Evolutionary conservation across 805 yeast genomes (phyloP).

Genomic region (Teunomyces gatunensis): DNA sequence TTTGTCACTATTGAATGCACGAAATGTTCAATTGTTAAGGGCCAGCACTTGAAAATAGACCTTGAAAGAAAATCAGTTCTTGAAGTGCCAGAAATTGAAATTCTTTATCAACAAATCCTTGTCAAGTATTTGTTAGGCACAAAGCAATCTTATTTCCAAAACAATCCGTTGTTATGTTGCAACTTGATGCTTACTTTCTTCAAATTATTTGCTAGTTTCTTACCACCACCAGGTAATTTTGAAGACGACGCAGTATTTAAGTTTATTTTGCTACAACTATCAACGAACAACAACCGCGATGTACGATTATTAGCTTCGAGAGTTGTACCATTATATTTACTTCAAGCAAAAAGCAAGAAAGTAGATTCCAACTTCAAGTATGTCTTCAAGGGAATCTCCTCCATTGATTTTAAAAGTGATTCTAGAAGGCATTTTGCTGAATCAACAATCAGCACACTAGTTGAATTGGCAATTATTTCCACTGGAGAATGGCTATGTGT

Average conservation of each 20-base stretch:
- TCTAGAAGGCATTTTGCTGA: slow-evolving; percentile 49
- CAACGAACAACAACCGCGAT: slow-evolving; percentile 47
- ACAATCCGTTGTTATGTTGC: slow-evolving; percentile 27
- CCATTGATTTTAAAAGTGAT: slow-evolving; percentile 33
- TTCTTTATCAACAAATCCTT: slow-evolving; percentile 23
- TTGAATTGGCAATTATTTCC: slow-evolving; percentile 59
- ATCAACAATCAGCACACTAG: slow-evolving; percentile 58
- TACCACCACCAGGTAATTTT: slow-evolving; percentile 41
- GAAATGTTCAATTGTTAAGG: slow-evolving; percentile 31
- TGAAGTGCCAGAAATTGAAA: slow-evolving; percentile 20
- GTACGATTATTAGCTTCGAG: slow-evolving; percentile 53
- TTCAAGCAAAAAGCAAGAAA: slow-evolving; percentile 32
- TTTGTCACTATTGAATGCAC: slow-evolving; percentile 29
- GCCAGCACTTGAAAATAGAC: slow-evolving; percentile 22
- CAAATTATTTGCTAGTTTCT: slow-evolving; percentile 51
- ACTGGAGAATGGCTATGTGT: slow-evolving; percentile 69
- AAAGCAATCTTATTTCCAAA: slow-evolving; percentile 8
- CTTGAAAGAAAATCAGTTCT: slow-evolving; percentile 19
- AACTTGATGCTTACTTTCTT: slow-evolving; percentile 48
- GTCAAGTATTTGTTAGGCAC: slow-evolving; percentile 15
- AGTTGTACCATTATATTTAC: slow-evolving; percentile 52
- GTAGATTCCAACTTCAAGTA: slow-evolving; percentile 43
- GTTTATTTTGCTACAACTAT: slow-evolving; percentile 40
- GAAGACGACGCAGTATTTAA: slow-evolving; percentile 29
- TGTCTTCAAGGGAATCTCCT: slow-evolving; percentile 43